Percentiles rank a stretch among this genome's conserved stretches.
Evolutionary conservation across 805 yeast species (phyloP).

Genomic region (Grigorovia yakushimaensis): DNA sequence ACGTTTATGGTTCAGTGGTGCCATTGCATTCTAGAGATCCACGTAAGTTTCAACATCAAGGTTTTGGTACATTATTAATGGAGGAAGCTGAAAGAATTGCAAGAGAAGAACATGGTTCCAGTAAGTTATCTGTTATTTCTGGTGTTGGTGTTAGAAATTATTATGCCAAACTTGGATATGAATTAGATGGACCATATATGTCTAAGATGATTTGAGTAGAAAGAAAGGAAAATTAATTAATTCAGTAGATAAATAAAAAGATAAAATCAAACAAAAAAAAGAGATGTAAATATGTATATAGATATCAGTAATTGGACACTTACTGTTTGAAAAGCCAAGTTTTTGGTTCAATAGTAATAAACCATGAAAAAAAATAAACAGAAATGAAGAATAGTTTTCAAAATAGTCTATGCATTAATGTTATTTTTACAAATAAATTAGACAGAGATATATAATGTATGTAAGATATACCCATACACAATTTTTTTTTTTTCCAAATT

Average conservation of each 20-base stretch:
- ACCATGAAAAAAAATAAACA: too few species aligned
- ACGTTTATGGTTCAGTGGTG: conserved; percentile 95
- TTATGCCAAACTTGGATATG: conserved; percentile 85
- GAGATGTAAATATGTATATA: background rate
- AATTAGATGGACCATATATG: conserved; percentile 94
- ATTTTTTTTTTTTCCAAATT: too few species aligned
- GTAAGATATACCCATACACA: too few species aligned
- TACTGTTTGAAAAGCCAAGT: background rate
- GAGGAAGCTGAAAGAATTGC: conserved; percentile 98
- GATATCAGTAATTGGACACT: background rate
- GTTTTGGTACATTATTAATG: conserved; percentile 94
- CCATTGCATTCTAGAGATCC: conserved; percentile 96
- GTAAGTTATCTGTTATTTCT: conserved; percentile 84
- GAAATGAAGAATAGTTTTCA: too few species aligned
- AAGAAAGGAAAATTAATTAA: background rate
- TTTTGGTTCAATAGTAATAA: too few species aligned
- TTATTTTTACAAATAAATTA: too few species aligned
- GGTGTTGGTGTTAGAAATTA: conserved; percentile 98
- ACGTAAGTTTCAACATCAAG: conserved; percentile 96
- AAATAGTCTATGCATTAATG: too few species aligned
- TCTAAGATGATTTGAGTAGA: conserved; percentile 49
- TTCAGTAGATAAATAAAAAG: background rate
- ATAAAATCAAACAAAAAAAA: too few species aligned
- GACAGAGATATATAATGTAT: too few species aligned
- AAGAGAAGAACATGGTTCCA: conserved; percentile 86